Evolutionary conservation across 192 early-diverging fungal species (phyloP), one percentile per base, ranked within the genome.

Genomic region (Diversispora epigaea): DNA sequence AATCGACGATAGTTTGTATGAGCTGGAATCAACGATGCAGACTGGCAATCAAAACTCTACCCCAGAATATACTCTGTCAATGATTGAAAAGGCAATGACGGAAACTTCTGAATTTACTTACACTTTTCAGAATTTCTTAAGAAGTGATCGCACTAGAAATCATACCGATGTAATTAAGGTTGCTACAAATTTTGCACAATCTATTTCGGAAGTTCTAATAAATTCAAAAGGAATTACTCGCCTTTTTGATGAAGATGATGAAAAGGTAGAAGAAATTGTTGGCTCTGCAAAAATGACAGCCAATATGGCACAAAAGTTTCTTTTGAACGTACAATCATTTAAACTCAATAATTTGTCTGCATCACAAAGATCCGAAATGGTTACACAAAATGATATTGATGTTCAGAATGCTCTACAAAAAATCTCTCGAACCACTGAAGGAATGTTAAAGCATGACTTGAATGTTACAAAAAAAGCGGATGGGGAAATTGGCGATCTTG

Each of bases 201-300:
- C 91, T 0, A 76, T 98, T 39, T 80, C 87, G 12, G 93, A 96
- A 75, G 87, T 99, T 56, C 83, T 98, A 47, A 81, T 86, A 56
- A 95, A 96, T 78, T 85, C 92, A 45, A 99, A 98, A 87, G 97
- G 95, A 17, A 89, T 96, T 44, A 88, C 88, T 54, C 92, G 93
- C 6, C 82, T 96, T 17, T 91, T 91, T 3, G 86, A 88, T 46
- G 93, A 90, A 75, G 95, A 97, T 76, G 92, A 91, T 41, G 84
- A 88, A 12, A 80, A 86, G 17, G 68, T 75, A 9, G 95, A 98
- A 44, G 89, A 93, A 10, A 89, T 98, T 52, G 83, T 94, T 49
- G 76, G 83, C 58, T 86, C 88, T 25, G 84, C 92, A 21, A 86
- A 89, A 70, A 78, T 73, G 9, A 86, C 91, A 17, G 95, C 93